phyloP scores from a whole-genome alignment of 331 rosid species.

The Quercus tomentella region DNA sequence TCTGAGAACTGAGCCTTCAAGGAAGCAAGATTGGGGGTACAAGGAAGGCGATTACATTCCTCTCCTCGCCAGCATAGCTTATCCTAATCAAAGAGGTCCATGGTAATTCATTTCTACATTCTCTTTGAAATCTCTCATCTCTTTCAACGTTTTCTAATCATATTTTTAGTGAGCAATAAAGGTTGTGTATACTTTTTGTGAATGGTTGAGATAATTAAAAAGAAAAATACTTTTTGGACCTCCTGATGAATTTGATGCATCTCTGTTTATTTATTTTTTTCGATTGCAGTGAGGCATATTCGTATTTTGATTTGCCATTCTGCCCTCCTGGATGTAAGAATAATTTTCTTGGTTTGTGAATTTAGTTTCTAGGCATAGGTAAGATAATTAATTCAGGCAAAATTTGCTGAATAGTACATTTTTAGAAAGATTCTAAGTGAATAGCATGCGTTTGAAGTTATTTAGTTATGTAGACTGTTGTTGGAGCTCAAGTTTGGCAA shows the following conservation, averaged over 20 bases:
- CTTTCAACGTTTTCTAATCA: background rate
- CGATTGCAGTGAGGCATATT: background rate
- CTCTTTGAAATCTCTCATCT: background rate
- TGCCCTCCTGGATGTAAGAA: conserved; percentile 10
- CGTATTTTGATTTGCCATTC: conserved; percentile 15
- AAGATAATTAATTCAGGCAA: too few species aligned
- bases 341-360: background rate
- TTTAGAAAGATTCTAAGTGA: too few species aligned
- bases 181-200: too few species aligned
- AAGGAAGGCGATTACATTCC: background rate
- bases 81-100: background rate
- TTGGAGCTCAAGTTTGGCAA: too few species aligned
- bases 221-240: too few species aligned
- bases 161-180: too few species aligned
- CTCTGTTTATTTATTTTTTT: too few species aligned
- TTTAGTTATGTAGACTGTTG: accelerated
- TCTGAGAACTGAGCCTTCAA: background rate
- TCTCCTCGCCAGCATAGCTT: background rate
- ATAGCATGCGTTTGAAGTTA: accelerated
- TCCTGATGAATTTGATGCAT: too few species aligned
- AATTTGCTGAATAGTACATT: too few species aligned
- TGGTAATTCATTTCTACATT: background rate
- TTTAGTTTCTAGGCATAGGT: too few species aligned
- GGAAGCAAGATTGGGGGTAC: background rate
- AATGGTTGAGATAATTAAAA: too few species aligned